Conservation (phyloP, 2,329 filamentous ascomycete genomes). For the Raffaelea arxii region DNA sequence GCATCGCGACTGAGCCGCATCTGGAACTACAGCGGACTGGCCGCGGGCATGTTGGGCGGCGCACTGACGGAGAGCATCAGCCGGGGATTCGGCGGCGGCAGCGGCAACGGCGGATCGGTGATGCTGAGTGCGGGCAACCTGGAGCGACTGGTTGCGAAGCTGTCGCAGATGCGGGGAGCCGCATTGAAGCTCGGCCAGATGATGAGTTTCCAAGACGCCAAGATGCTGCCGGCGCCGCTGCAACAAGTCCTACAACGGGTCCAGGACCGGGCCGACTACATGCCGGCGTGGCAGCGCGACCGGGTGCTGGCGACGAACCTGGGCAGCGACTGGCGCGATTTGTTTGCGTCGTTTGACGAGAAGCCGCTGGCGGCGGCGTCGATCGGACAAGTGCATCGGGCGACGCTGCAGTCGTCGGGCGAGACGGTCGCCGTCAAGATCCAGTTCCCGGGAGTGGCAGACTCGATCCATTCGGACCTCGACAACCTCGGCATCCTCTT, state of each 20-base stretch:
- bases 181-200: constrained; percentile 97
- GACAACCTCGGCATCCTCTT: constrained; percentile 88
- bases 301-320: constrained; percentile 71
- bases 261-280: constrained; percentile 94
- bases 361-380: constrained; percentile 90
- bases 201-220: constrained; percentile 96
- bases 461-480: constrained; percentile 92
- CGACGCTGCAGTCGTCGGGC: constrained; percentile 64
- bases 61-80: constrained; percentile 79
- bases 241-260: constrained; percentile 87
- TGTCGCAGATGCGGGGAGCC: constrained; percentile 93
- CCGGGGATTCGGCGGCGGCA: constrained; percentile 61
- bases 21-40: constrained; percentile 91
- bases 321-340: constrained; percentile 71
- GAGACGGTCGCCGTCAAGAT: constrained; percentile 86
- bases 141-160: constrained; percentile 82
- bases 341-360: constrained; percentile 81
- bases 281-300: constrained; percentile 89
- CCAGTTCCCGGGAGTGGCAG: constrained; percentile 91
- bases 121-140: constrained; percentile 86
- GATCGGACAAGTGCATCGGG: constrained; percentile 91
- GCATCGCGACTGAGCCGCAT: constrained; percentile 77
- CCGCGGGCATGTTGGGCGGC: constrained; percentile 90
- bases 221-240: constrained; percentile 81
- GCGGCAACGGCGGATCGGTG: constrained; percentile 55